Evolutionary conservation across 2,329 filamentous ascomycete species (phyloP).

Genomic region (Sporothrix humicola): DNA sequence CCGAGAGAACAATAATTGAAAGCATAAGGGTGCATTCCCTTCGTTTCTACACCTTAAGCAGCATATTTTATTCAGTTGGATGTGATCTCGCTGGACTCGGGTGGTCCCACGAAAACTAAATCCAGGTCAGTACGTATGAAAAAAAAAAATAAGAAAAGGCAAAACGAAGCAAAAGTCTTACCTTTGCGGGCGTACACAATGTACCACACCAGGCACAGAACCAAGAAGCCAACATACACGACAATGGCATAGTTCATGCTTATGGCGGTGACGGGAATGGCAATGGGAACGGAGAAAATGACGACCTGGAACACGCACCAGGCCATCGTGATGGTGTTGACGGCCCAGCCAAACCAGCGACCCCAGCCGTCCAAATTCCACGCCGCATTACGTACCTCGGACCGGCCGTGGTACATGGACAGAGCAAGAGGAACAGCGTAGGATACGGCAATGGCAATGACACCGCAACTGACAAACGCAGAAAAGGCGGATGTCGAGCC

Average conservation of each 20-base stretch:
- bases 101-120: too few species aligned
- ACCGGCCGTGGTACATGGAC: slow-evolving; percentile 51
- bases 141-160: too few species aligned
- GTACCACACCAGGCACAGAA: slow-evolving; percentile 70
- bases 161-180: background rate
- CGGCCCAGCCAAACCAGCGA: slow-evolving; percentile 22
- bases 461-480: slow-evolving; percentile 46
- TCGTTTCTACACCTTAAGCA: too few species aligned
- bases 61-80: too few species aligned
- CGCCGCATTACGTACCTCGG: slow-evolving; percentile 47
- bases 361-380: slow-evolving; percentile 36
- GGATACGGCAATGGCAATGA: slow-evolving; percentile 53
- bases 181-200: slow-evolving; percentile 51
- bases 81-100: too few species aligned
- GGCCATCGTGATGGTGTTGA: slow-evolving; percentile 42
- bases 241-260: slow-evolving; percentile 77
- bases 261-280: slow-evolving; percentile 62
- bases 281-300: slow-evolving; percentile 74
- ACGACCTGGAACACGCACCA: slow-evolving; percentile 74
- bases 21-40: too few species aligned
- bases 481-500: slow-evolving; percentile 53
- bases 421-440: slow-evolving; percentile 49
- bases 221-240: slow-evolving; percentile 71
- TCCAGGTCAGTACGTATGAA: too few species aligned
- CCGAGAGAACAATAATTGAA: too few species aligned